Evolutionary conservation across 208 protist genomes (phyloP), one percentile per base, ranked within the genome.

Genomic region (Trypanosomatidae sp.): DNA sequence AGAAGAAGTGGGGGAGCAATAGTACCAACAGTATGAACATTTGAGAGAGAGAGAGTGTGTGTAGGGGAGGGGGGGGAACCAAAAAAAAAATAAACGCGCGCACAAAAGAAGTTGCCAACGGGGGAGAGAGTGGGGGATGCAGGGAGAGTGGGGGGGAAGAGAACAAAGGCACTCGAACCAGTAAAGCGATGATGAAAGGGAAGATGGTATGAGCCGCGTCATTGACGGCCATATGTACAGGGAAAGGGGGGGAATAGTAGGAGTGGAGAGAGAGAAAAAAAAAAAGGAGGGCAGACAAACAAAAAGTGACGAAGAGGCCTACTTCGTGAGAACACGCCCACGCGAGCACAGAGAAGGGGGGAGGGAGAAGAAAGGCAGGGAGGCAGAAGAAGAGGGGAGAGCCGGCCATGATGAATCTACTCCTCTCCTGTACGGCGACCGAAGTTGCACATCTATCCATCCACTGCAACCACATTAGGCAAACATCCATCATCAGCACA

Each of bases 291-390:
- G 12, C 22, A 59, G 25, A 33, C 6, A 25, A 55, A 33, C 36
- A 62, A 73, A 64, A 41, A 47, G 47, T 6, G 64, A 60, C 60
- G 30, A 64, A 49, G 46, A 64, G 30, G 47, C n/a, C n/a, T n/a
- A 62, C 25, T 59, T 76, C 41, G 36, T 39, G 28, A 15, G 41
- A 76, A 15, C 19, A 52, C 19, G 56, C 10, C 43, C 30, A 50
- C 25, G 44, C 46, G 7, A 55, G 8, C 41, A 25, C 44, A 41
- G 47, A 66, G n/a, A 58, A 30, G 33, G 12, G n/a, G 17, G 33
- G n/a, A 25, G 13, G 43, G 22, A n/a, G 33, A 8, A 49, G 7
- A 43, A 15, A 28, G 36, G 36, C 36, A 39, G 36, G 36, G 36
- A 39, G 36, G 36, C 36, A 39, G 36, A 13, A 46, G 53, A 60